phyloP scores from a whole-genome alignment of 2,329 filamentous ascomycete species.

The Arthrobotrys musiformis region DNA sequence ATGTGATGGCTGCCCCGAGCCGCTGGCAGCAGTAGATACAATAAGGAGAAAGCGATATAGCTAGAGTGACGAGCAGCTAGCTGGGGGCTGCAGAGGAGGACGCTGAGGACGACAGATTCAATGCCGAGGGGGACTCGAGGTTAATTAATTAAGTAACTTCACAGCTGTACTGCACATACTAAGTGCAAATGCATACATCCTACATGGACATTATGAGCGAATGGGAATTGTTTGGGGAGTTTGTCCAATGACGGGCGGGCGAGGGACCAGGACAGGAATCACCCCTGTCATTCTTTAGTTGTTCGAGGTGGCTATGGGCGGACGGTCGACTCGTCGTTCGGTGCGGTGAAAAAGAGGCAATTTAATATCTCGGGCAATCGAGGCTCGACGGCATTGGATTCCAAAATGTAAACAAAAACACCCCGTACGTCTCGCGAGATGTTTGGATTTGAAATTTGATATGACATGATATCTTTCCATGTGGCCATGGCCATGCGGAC shows the following conservation, averaged over 20 bases:
- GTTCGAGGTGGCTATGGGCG: background rate
- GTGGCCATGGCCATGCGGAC: conserved; percentile 35
- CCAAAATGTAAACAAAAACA: conserved; percentile 18
- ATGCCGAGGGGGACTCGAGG: conserved; percentile 44
- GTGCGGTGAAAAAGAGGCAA: background rate
- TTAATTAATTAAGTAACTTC: too few relatives aligned
- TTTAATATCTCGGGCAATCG: background rate
- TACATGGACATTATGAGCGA: conserved; percentile 26
- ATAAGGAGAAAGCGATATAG: conserved; percentile 8
- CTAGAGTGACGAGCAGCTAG: conserved; percentile 9
- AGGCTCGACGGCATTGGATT: background rate
- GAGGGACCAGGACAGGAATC: conserved; percentile 15
- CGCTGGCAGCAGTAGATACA: conserved; percentile 23
- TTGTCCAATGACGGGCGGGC: conserved; percentile 38
- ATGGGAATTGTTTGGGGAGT: conserved; percentile 40
- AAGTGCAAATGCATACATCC: background rate
- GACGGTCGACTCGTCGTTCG: conserved; percentile 4
- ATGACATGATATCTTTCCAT: conserved; percentile 14
- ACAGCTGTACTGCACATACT: conserved; percentile 23
- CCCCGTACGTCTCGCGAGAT: background rate
- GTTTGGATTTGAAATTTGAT: background rate
- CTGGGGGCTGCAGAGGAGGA: conserved; percentile 6
- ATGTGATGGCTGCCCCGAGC: conserved; percentile 5
- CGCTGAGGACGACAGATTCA: conserved; percentile 32
- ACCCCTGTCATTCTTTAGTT: conserved; percentile 40